phyloP scores from a whole-genome alignment of 1,284 basidiomycete genomes.

The Leucocoprinus gongylophorus region DNA sequence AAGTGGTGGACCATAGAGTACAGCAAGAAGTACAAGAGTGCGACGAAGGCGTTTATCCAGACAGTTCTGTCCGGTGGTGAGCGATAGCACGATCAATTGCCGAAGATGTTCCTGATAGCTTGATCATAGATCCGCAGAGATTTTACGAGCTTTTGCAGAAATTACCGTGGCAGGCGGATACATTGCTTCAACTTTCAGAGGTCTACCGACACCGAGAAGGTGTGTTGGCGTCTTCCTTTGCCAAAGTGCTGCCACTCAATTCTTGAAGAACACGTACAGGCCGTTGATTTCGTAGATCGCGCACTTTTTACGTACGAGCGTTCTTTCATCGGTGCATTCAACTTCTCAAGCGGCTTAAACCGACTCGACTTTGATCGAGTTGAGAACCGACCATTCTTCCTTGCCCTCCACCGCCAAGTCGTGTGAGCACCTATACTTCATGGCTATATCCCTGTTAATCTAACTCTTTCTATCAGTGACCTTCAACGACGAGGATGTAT shows the following conservation, averaged over 20 bases:
- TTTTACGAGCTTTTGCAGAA: conserved; percentile 51
- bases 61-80: conserved; percentile 74
- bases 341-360: conserved; percentile 69
- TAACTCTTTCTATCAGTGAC: conserved; percentile 38
- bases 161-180: conserved; percentile 85
- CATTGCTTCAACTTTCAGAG: conserved; percentile 80
- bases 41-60: conserved; percentile 74
- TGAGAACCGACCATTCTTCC: conserved; percentile 81
- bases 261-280: conserved; percentile 63
- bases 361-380: conserved; percentile 82
- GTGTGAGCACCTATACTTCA: conserved; percentile 41
- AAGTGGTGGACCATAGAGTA: conserved; percentile 87
- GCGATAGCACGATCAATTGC: conserved; percentile 17
- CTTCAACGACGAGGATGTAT: conserved; percentile 82
- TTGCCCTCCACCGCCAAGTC: conserved; percentile 73
- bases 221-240: conserved; percentile 23
- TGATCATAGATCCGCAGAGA: conserved; percentile 54
- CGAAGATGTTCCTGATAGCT: conserved; percentile 3
- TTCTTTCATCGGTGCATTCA: conserved; percentile 78
- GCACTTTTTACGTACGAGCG: conserved; percentile 88
- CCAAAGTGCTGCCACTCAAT: neutral
- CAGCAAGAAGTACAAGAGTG: conserved; percentile 71
- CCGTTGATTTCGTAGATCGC: conserved; percentile 80
- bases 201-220: conserved; percentile 82
- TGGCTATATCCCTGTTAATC: too few species aligned